phyloP scores from a whole-genome alignment of 371 early-diverging fungal species.

The Caulochytrium protostelioides region DNA sequence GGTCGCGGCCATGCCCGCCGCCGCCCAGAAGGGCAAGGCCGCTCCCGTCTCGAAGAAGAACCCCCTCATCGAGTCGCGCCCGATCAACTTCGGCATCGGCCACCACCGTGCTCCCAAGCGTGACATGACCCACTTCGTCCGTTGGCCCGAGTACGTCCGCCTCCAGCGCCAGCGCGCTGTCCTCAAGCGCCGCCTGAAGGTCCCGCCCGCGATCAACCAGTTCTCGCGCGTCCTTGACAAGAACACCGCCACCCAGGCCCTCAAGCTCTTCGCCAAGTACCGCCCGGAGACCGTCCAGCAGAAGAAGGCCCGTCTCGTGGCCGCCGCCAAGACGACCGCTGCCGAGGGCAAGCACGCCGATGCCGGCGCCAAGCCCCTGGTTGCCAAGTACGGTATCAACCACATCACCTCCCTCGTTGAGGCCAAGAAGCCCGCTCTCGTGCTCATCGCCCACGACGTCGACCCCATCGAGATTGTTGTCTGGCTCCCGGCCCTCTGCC shows the following conservation, averaged over 20 bases:
- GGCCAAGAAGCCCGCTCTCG: conserved; percentile 95
- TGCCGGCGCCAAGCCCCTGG: conserved; percentile 78
- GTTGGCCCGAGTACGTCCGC: conserved; percentile 93
- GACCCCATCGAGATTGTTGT: conserved; percentile 98
- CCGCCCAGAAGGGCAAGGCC: conserved; percentile 36
- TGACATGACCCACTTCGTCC: conserved; percentile 87
- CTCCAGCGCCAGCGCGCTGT: conserved; percentile 93
- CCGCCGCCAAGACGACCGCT: conserved; percentile 52
- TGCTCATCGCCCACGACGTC: conserved; percentile 97
- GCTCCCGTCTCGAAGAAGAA: conserved; percentile 47
- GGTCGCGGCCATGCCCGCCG: conserved; percentile 78
- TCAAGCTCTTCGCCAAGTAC: conserved; percentile 95
- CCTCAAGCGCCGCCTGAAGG: conserved; percentile 93
- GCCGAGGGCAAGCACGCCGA: conserved; percentile 73
- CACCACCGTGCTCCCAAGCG: conserved; percentile 85
- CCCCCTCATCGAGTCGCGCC: conserved; percentile 79
- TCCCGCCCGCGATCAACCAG: conserved; percentile 99
- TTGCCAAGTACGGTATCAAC: conserved; percentile 98
- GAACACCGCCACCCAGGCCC: conserved; percentile 89
- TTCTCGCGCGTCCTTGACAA: conserved; percentile 91
- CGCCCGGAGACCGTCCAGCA: conserved; percentile 92
- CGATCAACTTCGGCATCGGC: conserved; percentile 85
- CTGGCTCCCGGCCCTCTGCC: conserved; percentile 98
- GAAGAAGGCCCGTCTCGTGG: conserved; percentile 82
- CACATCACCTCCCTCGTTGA: conserved; percentile 96